phyloP scores from a whole-genome alignment of 495 filamentous ascomycete species.

The Talaromyces nanjingensis region DNA sequence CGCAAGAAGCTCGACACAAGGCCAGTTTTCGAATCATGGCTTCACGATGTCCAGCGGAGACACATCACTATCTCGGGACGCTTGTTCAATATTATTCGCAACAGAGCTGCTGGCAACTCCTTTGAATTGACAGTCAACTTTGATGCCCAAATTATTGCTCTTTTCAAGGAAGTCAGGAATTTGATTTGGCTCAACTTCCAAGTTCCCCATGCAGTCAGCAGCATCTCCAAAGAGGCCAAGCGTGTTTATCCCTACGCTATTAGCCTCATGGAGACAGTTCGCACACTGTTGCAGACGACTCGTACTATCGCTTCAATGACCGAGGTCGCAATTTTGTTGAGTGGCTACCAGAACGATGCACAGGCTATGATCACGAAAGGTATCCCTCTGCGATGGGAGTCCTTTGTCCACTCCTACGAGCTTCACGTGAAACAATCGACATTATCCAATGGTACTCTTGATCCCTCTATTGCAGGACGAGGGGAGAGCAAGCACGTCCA shows the following conservation, averaged over 20 bases:
- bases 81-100: slow-evolving; percentile 82
- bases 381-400: slow-evolving; percentile 87
- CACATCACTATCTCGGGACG: slow-evolving; percentile 86
- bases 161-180: slow-evolving; percentile 99
- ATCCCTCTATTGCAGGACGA: slow-evolving; percentile 47
- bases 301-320: slow-evolving; percentile 74
- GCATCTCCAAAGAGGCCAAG: slow-evolving; percentile 93
- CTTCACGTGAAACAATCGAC: slow-evolving; percentile 71
- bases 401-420: slow-evolving; percentile 94
- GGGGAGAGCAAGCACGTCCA: slow-evolving; percentile 90
- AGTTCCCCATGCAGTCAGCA: slow-evolving; percentile 89
- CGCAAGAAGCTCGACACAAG: slow-evolving; percentile 92
- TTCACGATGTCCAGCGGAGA: slow-evolving; percentile 76
- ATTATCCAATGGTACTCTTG: slow-evolving; percentile 50
- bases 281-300: slow-evolving; percentile 80
- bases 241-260: slow-evolving; percentile 96
- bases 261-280: slow-evolving; percentile 94
- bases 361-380: slow-evolving; percentile 77
- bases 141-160: slow-evolving; percentile 87
- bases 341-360: slow-evolving; percentile 83
- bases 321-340: slow-evolving; percentile 77
- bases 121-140: slow-evolving; percentile 92
- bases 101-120: slow-evolving; percentile 76
- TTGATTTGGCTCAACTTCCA: slow-evolving; percentile 87
- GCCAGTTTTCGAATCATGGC: slow-evolving; percentile 90